These are phyloP conservation scores for Yarrowia sp. DNA, from an alignment of 805 yeast genomes.

Conservation along the genomic window DNA sequence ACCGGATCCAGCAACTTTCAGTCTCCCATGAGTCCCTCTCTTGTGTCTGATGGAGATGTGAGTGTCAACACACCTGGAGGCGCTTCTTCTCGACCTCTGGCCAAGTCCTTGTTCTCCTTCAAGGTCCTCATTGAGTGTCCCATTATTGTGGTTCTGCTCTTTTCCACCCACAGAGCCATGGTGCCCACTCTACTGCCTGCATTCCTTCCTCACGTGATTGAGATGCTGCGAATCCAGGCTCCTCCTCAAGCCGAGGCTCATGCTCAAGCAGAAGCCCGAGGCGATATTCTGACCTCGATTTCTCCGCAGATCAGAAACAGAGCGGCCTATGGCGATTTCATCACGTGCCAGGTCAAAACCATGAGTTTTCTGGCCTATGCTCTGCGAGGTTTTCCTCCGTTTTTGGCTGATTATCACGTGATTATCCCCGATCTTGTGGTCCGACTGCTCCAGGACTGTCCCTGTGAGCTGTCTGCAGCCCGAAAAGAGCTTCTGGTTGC, in stretches of 20 bases:
- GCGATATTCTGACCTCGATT: conserved; percentile 64
- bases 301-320: conserved; percentile 75
- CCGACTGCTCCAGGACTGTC: conserved; percentile 88
- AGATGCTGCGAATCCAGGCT: conserved; percentile 72
- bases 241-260: conserved; percentile 73
- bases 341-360: conserved; percentile 91
- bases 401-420: conserved; percentile 53
- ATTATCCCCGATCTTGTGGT: conserved; percentile 84
- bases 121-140: conserved; percentile 95
- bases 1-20: conserved; percentile 35
- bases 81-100: conserved; percentile 50
- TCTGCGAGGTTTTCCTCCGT: conserved; percentile 75
- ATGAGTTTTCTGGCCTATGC: conserved; percentile 93
- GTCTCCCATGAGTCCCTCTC: conserved; percentile 46
- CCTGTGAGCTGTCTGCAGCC: conserved; percentile 86
- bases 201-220: conserved; percentile 79
- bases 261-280: conserved; percentile 55
- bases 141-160: conserved; percentile 88
- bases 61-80: conserved; percentile 41
- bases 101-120: conserved; percentile 74
- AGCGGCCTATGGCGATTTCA: conserved; percentile 79
- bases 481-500: conserved; percentile 92
- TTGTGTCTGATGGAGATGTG: conserved; percentile 38
- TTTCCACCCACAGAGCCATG: conserved; percentile 78
- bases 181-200: conserved; percentile 67